These are phyloP conservation scores for Ascomycota sp. DNA, from an alignment of 2,329 filamentous ascomycete genomes.

Conservation along the genomic window DNA sequence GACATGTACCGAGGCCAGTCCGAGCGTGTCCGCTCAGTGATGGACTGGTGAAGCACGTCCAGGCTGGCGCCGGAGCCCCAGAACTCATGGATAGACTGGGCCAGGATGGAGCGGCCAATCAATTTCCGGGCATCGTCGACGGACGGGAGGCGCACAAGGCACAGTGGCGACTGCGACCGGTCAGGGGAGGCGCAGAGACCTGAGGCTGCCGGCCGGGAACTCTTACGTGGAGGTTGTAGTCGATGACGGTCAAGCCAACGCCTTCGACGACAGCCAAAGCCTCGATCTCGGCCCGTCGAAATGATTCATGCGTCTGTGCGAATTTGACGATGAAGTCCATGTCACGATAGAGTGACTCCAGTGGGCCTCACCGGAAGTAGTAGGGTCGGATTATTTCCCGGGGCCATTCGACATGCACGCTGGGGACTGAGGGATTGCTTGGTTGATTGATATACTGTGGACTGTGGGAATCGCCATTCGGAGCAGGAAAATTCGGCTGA, in stretches of 20 bases:
- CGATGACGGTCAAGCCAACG: constrained; percentile 48
- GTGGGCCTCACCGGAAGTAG: no score
- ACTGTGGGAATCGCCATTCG: no score
- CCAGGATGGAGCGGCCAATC: constrained; percentile 56
- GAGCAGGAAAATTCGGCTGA: no score
- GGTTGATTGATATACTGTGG: no score
- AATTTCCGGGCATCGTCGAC: constrained; percentile 41
- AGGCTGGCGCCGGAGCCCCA: constrained; percentile 58
- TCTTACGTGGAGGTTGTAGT: constrained; percentile 51
- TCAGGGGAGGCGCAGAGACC: constrained; percentile 4
- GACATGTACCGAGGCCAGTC: constrained; percentile 44
- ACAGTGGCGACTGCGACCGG: constrained; percentile 54
- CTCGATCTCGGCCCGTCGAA: constrained; percentile 63
- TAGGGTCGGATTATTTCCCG: no score
- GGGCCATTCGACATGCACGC: no score
- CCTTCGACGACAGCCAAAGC: constrained; percentile 50
- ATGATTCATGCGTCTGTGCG: constrained; percentile 74
- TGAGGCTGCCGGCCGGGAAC: constrained; percentile 1
- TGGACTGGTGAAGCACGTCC: constrained; percentile 40
- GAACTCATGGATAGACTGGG: constrained; percentile 66
- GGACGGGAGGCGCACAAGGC: constrained; percentile 47
- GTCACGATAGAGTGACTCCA: not conserved
- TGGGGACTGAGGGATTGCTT: no score
- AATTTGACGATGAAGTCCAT: constrained; percentile 78
- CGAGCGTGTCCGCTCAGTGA: constrained; percentile 33